These are phyloP conservation scores for Striga asiatica DNA, from an alignment of 257 asterid species.

Conservation along the genomic window DNA sequence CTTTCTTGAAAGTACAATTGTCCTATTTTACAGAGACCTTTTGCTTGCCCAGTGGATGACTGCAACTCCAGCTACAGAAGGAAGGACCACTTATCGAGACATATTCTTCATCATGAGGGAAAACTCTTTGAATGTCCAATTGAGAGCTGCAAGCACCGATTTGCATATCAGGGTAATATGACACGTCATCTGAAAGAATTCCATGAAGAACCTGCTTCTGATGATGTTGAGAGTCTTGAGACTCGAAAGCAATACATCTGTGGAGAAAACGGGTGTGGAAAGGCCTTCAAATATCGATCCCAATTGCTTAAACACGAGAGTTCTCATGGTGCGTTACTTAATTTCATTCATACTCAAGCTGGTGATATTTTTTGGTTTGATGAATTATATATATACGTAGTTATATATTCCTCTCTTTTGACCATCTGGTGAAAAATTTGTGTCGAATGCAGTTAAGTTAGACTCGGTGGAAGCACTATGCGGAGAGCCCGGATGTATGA, in stretches of 20 bases:
- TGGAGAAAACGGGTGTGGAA: slow-evolving; percentile 69
- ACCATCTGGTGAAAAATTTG: background rate
- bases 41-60: slow-evolving; percentile 62
- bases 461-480: slow-evolving; percentile 68
- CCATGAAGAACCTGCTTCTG: slow-evolving; percentile 36
- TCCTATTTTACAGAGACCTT: slow-evolving; percentile 53
- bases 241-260: slow-evolving; percentile 44
- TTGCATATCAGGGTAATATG: slow-evolving; percentile 53
- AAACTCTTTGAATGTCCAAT: slow-evolving; percentile 56
- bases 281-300: slow-evolving; percentile 56
- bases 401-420: background rate
- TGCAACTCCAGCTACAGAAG: slow-evolving; percentile 75
- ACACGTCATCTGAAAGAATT: slow-evolving; percentile 57
- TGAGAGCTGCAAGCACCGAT: slow-evolving; percentile 37
- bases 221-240: slow-evolving; percentile 17
- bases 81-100: slow-evolving; percentile 74
- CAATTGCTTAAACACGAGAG: slow-evolving; percentile 57
- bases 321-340: slow-evolving; percentile 53
- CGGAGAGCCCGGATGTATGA: slow-evolving; percentile 79
- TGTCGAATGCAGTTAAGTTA: slow-evolving; percentile 52
- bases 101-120: slow-evolving; percentile 75
- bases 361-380: background rate
- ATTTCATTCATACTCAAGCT: background rate
- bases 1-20: slow-evolving; percentile 5
- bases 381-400: background rate